Base-by-base conservation (phyloP, 176 grass and related monocot genomes). In the Typha latifolia region DNA sequence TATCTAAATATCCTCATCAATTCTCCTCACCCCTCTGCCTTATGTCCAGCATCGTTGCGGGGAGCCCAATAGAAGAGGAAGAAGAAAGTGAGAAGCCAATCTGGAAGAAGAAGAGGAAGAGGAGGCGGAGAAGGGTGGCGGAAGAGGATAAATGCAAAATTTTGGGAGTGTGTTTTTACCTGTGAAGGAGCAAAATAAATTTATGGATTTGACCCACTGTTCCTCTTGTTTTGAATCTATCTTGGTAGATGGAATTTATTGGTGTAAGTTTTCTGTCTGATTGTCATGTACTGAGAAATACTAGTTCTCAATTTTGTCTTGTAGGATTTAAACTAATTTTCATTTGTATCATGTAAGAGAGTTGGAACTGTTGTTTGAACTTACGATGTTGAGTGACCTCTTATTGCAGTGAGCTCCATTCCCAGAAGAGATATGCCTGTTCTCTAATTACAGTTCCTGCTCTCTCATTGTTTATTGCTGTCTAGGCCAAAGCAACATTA, bases 51-150 rank as follows among this genome's bases (percentile, higher is more conserved):
- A n/a, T n/a, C n/a, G n/a, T n/a, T n/a, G n/a, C n/a, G n/a, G n/a
- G n/a, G n/a, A n/a, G n/a, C n/a, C n/a, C n/a, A n/a, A n/a, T n/a
- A n/a, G 81, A 16, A 19, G 81, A 76, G 14, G 59, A 14, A 9
- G 77, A 11, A 16, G 81, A 77, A 14, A 72, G 51, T 29, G 78
- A 85, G 64, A 90, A 66, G 48, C 70, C 82, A 76, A 85, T 65
- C 71, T 90, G 84, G 76, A 79, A 78, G 74, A 74, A 84, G 68
- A 99, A 47, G 3, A 88, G 66, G 43, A 96, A n/a, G n/a, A n/a
- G n/a, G n/a, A n/a, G n/a, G n/a, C n/a, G 63, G 13, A 99, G 49
- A 64, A 84, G 16, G 52, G 51, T 56, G 11, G 64, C 12, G 65
- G 48, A 47, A 63, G 49, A 78, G 12, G 63, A 66, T 6, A 74